Conservation (phyloP, 495 filamentous ascomycete species). For the Talaromyces ruber region DNA sequence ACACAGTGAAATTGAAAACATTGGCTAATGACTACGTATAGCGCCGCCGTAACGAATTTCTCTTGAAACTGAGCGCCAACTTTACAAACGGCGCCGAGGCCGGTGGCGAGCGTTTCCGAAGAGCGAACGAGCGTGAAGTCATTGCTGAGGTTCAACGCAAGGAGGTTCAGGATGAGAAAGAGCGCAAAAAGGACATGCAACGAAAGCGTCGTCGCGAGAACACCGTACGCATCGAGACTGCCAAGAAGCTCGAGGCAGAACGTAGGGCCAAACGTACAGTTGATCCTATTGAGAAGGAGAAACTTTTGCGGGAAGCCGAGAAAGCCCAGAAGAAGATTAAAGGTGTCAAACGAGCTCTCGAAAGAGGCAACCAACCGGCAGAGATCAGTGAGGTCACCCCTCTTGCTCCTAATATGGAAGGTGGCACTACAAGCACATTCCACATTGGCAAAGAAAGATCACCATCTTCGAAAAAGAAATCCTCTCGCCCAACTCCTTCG, state of each 20-base stretch:
- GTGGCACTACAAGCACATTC: conserved; percentile 83
- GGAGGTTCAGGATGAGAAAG: conserved; percentile 90
- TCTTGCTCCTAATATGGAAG: conserved; percentile 74
- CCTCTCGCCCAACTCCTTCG: conserved; percentile 50
- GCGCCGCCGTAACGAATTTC: conserved; percentile 46
- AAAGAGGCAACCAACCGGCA: conserved; percentile 74
- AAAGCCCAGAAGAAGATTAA: conserved; percentile 82
- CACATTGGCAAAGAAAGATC: conserved; percentile 55
- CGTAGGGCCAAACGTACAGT: conserved; percentile 62
- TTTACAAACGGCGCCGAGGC: conserved; percentile 45
- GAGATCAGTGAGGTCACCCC: conserved; percentile 69
- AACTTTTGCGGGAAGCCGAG: conserved; percentile 70
- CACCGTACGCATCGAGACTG: conserved; percentile 76
- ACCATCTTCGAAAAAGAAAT: conserved; percentile 55
- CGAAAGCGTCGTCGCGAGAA: conserved; percentile 95
- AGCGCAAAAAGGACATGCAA: conserved; percentile 99
- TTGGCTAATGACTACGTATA: conserved; percentile 12
- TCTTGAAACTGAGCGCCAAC: conserved; percentile 39
- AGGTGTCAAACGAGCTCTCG: conserved; percentile 71
- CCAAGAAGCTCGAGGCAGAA: conserved; percentile 77
- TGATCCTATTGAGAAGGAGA: conserved; percentile 70
- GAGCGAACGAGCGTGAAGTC: conserved; percentile 57
- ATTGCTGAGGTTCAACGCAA: conserved; percentile 78
- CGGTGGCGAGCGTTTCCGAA: conserved; percentile 45
- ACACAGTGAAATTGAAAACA: conserved; percentile 10